phyloP scores from a whole-genome alignment of 495 filamentous ascomycete genomes.

The Penicillium odoratum region DNA sequence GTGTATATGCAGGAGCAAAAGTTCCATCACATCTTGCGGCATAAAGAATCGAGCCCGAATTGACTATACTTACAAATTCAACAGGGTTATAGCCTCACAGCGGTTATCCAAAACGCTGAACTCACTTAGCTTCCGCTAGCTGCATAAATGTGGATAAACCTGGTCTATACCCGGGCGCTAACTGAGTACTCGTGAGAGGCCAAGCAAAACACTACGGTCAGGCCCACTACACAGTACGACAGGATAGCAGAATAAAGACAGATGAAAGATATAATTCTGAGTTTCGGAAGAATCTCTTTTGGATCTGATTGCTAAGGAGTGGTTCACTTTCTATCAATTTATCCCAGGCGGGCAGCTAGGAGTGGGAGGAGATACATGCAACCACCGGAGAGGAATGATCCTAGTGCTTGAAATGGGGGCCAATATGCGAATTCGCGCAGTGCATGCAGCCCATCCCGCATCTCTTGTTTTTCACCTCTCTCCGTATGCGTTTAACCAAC shows the following conservation, averaged over 20 bases:
- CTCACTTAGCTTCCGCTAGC: neutral
- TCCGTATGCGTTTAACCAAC: neutral
- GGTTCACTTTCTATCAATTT: neutral
- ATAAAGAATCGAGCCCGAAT: neutral
- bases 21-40: neutral
- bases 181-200: conserved; percentile 5
- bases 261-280: too few species aligned
- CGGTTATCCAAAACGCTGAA: conserved; percentile 13
- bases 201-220: neutral
- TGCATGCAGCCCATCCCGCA: neutral
- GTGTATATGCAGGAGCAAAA: neutral
- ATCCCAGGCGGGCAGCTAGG: too few species aligned
- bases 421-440: conserved; percentile 1
- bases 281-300: too few species aligned
- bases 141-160: conserved; percentile 5
- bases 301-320: neutral
- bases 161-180: conserved; percentile 8
- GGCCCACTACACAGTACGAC: neutral
- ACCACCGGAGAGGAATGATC: neutral
- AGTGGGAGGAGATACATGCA: neutral
- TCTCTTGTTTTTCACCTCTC: neutral
- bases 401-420: neutral
- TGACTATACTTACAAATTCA: neutral
- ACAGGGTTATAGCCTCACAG: neutral
- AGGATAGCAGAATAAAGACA: neutral